Evolutionary conservation across 2,329 filamentous ascomycete genomes (phyloP), one percentile per base, ranked within the genome.

Genomic region (Paradendryphiella salina): DNA sequence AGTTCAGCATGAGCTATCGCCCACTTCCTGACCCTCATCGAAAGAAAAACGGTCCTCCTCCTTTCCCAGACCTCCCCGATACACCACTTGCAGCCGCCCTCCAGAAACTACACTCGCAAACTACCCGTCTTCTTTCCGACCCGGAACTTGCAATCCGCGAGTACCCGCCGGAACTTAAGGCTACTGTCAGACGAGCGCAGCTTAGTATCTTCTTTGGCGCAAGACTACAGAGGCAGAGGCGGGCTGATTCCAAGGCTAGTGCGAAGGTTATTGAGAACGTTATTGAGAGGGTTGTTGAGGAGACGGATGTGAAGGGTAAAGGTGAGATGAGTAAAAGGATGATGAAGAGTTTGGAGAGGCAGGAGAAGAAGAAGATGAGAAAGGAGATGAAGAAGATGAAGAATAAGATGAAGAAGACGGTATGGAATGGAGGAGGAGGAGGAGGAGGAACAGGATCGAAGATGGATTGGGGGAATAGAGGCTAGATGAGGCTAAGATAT

Each of bases 21-120:
- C 48, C 48, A 1, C 48, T 51, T 36, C 32, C 43, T 20, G 43
- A 51, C 20, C 36, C 36, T n/a, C 37, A 51, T 6, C 37, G 48
- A 35, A 51, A 51, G 33, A 29, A 6, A 5, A 3, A 9, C 2
- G 11, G 14, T 14, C 20, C 34, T 20, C 15, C 20, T 7, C 21
- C 33, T 5, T 46, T 38, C 34, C 34, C 23, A 15, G 5, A 46
- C 2, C 40, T 36, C 4, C 46, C 40, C 21, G 40, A 45, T 7
- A 39, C 45, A 5, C 32, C 48, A 0, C 48, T 51, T 13, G 36
- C 23, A n/a, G n/a, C 14, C 7, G 48, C 48, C 28, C 37, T 51
- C 1, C 18, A 41, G n/a, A 46, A 35, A 13, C 43, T 51, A 5
- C 34, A 51, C 28, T 17, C 20, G 10, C 43, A 47, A 34, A 29